Evolutionary conservation across 306 rosid genomes (phyloP).

Genomic region (Alnus rubra): DNA sequence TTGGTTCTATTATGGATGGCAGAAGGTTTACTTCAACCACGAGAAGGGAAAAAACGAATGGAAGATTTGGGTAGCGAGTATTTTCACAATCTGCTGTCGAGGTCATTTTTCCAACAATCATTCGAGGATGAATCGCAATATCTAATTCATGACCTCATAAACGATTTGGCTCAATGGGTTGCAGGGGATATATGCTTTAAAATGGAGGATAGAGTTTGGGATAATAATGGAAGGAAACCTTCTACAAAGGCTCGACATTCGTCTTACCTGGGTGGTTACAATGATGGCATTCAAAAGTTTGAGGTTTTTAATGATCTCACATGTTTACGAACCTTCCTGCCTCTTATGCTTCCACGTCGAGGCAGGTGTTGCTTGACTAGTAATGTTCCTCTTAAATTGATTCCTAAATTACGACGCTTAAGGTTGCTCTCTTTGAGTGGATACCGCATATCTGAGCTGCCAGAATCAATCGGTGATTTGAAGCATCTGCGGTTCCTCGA

Average conservation of each 20-base stretch:
- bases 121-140: background rate
- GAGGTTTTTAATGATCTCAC: background rate
- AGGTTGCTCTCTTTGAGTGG: background rate
- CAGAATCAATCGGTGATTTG: background rate
- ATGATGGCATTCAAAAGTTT: background rate
- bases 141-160: slow-evolving; percentile 6
- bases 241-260: background rate
- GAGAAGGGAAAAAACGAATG: too few relatives aligned
- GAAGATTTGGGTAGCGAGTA: background rate
- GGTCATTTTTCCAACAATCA: background rate
- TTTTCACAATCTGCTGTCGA: background rate
- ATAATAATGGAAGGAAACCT: background rate
- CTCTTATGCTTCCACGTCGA: background rate
- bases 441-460: background rate
- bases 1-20: slow-evolving; percentile 7
- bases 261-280: background rate
- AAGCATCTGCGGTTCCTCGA: slow-evolving; percentile 5
- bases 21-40: background rate
- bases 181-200: too few relatives aligned
- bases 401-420: background rate
- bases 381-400: rapidly evolving
- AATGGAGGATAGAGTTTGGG: rapidly evolving
- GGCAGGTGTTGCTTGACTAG: too few relatives aligned
- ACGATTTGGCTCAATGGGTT: background rate
- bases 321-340: slow-evolving; percentile 68